Conservation (phyloP, 2,329 filamentous ascomycete species). For the Ophiocordyceps camponoti-rufipedis region DNA sequence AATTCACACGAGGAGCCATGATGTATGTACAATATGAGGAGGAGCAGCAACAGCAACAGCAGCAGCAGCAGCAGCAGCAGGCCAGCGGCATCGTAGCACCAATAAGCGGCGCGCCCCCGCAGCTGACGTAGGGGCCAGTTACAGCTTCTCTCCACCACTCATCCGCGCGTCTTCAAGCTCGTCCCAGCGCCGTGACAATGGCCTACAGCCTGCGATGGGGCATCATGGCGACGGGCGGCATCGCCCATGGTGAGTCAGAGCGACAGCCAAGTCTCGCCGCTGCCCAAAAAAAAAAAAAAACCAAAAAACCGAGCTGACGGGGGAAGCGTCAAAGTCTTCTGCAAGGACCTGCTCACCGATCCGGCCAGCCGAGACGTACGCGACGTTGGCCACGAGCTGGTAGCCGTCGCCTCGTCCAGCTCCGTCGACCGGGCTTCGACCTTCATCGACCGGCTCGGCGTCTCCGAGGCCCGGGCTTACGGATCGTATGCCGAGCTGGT, state of each 20-base stretch:
- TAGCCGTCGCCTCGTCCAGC: conserved; percentile 64
- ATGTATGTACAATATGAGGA: too few relatives aligned
- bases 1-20: too few relatives aligned
- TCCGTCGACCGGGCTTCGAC: conserved; percentile 49
- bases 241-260: conserved; percentile 28
- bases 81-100: too few relatives aligned
- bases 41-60: too few relatives aligned
- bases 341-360: conserved; percentile 61
- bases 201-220: conserved; percentile 34
- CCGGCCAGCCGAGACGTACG: conserved; percentile 48
- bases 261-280: not conserved
- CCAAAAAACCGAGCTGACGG: not conserved
- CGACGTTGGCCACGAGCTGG: conserved; percentile 60
- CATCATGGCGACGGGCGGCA: conserved; percentile 41
- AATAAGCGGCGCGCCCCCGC: too few relatives aligned
- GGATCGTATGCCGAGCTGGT: conserved; percentile 72
- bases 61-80: too few relatives aligned
- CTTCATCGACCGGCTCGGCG: conserved; percentile 55
- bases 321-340: conserved; percentile 31
- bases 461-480: conserved; percentile 56
- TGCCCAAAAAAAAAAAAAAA: too few relatives aligned
- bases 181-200: not conserved
- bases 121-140: not conserved
- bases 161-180: not conserved
- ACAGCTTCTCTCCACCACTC: not conserved